Base-by-base conservation (phyloP, 805 yeast genomes). In the Lachancea fermentati region DNA sequence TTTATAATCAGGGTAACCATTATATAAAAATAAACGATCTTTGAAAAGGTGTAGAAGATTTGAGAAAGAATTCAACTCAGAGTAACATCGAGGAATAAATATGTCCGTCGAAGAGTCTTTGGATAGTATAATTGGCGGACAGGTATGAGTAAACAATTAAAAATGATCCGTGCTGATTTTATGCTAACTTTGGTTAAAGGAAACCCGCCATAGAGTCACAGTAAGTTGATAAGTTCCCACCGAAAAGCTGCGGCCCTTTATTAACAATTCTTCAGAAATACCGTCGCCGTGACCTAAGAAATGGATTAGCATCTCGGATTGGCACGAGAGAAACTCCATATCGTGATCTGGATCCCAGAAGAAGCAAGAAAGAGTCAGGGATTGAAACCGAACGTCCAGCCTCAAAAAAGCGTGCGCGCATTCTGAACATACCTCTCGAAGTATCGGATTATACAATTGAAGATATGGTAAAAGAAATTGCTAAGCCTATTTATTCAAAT, bases 221-320 rank as follows among this genome's bases (percentile, higher is more conserved):
- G 53, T 49, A 49, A 41, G 53, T 49, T 41, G 17, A 38, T 37
- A 17, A 34, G 8, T 29, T 13, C n/a, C 16, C n/a, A 25, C 7
- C 15, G 26, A 32, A 22, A 12, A 17, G 18, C 5, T 9, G 32
- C 11, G 14, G 26, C 22, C 18, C 14, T 11, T 13, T 34, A 40
- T 40, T 35, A 36, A 40, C 39, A 22, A 9, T 14, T 12, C 28
- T 25, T 7, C 34, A 54, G 58, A 52, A 44, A 37, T 60, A 59
- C 42, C 63, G 63, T 46, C 57, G 60, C 33, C 54, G 65, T 39
- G 64, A 60, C 44, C 42, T 58, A 34, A 57, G 65, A 45, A 56
- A 57, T 36, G 48, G 55, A 31, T 40, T 58, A 19, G 62, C 52
- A 5, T 44, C 50, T 12, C 46, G 60, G 33, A 42, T 60, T 12